Evolutionary conservation across 75 land plant genomes (phyloP).

Genomic region (Pinus taeda): DNA sequence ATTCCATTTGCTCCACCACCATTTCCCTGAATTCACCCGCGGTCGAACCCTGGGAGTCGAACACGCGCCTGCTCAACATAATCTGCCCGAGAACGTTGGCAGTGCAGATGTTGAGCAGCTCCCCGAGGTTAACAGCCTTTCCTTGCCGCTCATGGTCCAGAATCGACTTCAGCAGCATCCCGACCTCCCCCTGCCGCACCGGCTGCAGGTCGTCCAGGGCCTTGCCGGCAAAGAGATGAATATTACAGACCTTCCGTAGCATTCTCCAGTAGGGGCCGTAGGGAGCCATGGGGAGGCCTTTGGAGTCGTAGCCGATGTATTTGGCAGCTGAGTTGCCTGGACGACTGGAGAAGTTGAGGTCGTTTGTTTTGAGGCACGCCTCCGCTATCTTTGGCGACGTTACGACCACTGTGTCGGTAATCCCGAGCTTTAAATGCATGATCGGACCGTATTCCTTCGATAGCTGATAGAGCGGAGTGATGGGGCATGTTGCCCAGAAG

Average conservation of each 20-base stretch:
- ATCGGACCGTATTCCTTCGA: slow-evolving; percentile 61
- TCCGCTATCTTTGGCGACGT: slow-evolving; percentile 35
- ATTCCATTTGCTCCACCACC: slow-evolving; percentile 10
- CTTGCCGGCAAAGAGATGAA: no score
- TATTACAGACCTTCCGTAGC: no score
- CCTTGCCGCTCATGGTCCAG: no score
- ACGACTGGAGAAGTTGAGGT: slow-evolving; percentile 56
- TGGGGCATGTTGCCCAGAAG: slow-evolving; percentile 66
- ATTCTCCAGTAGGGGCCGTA: background rate
- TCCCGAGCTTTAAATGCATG: slow-evolving; percentile 60
- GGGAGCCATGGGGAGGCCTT: slow-evolving; percentile 38
- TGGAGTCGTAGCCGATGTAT: background rate
- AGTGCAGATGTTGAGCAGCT: background rate
- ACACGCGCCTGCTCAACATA: background rate
- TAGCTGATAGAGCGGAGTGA: slow-evolving; percentile 44
- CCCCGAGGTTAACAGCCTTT: no score
- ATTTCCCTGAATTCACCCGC: slow-evolving; percentile 13
- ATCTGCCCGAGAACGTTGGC: slow-evolving; percentile 2
- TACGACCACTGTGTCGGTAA: slow-evolving; percentile 56
- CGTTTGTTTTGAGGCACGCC: slow-evolving; percentile 24
- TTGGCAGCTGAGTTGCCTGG: slow-evolving; percentile 57
- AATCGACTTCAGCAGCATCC: no score
- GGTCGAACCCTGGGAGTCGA: background rate
- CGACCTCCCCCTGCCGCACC: no score
- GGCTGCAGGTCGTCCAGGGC: no score